A percentile compares a stretch with the other conserved stretches of the same genome.
Evolutionary conservation across 1,284 basidiomycete genomes (phyloP).

Genomic region (Tilletia horrida): DNA sequence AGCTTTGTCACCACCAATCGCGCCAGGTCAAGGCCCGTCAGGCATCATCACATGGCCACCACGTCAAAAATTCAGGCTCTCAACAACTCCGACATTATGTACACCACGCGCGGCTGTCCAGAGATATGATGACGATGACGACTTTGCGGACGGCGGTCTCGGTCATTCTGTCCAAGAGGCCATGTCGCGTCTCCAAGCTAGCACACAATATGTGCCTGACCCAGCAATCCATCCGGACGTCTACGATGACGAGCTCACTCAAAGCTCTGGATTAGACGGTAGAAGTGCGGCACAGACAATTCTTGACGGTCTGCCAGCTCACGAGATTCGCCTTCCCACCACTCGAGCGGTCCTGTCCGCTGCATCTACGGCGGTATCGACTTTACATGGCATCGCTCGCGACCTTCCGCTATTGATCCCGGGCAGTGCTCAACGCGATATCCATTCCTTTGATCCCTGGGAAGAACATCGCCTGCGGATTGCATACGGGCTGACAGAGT

Average conservation of each 20-base stretch:
- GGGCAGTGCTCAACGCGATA: slow-evolving; percentile 23
- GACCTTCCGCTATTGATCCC: slow-evolving; percentile 30
- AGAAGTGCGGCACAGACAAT: too few species aligned
- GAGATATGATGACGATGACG: slow-evolving; percentile 11
- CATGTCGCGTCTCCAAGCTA: not conserved
- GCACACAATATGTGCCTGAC: not conserved
- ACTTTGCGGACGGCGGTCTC: not conserved
- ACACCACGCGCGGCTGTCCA: not conserved
- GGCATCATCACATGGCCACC: not conserved
- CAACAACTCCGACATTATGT: not conserved
- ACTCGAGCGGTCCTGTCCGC: slow-evolving; percentile 43
- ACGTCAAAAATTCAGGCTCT: not conserved
- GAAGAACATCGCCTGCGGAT: slow-evolving; percentile 43
- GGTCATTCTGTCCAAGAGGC: not conserved
- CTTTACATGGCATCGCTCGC: slow-evolving; percentile 46
- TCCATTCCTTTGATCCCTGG: slow-evolving; percentile 22
- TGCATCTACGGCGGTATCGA: slow-evolving; percentile 44
- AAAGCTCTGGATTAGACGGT: too few species aligned
- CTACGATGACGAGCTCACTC: slow-evolving; percentile 2
- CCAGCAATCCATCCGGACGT: slow-evolving; percentile 10
- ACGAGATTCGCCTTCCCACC: slow-evolving; percentile 23
- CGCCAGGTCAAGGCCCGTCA: too few species aligned
- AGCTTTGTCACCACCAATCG: not conserved
- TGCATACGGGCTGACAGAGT: slow-evolving; percentile 38
- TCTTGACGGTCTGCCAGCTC: too few species aligned